Evolutionary conservation across 2,329 filamentous ascomycete species (phyloP).

Genomic region (Botrytis sinoallii): DNA sequence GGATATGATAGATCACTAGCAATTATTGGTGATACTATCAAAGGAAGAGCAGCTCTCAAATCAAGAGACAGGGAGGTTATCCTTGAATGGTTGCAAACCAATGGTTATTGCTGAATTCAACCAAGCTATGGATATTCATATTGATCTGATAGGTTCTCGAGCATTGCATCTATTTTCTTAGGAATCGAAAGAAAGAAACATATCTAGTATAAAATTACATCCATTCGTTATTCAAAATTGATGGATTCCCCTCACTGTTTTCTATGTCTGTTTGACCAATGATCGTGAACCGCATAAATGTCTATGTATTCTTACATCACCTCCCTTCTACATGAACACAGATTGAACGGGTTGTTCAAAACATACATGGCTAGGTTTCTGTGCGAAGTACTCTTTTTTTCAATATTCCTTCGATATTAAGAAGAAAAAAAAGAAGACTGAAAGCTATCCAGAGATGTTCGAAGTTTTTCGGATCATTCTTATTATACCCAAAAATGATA

Average conservation of each 20-base stretch:
- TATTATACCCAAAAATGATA: not conserved
- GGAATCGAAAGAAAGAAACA: not conserved
- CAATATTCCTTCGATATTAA: not conserved
- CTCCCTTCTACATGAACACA: not conserved
- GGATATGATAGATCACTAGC: conserved; percentile 83
- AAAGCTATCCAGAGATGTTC: not conserved
- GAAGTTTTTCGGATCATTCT: not conserved
- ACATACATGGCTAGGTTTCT: not conserved
- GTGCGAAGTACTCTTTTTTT: not conserved
- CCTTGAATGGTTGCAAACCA: conserved; percentile 71
- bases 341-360: not conserved
- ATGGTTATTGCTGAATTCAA: conserved; percentile 48
- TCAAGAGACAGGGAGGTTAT: conserved; percentile 70
- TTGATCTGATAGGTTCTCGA: not conserved
- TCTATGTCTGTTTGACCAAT: not conserved
- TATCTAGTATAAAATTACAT: not conserved
- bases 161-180: not conserved
- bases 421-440: not conserved
- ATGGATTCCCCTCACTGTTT: not conserved
- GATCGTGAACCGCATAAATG: not conserved
- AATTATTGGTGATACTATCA: conserved; percentile 82
- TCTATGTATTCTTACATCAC: not conserved
- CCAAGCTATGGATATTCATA: not conserved
- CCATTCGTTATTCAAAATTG: not conserved
- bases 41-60: conserved; percentile 78